A percentile compares a stretch with the other conserved stretches of the same genome.
phyloP scores from a whole-genome alignment of 192 early-diverging fungal genomes.

The Phycomyces blakesleeanus region DNA sequence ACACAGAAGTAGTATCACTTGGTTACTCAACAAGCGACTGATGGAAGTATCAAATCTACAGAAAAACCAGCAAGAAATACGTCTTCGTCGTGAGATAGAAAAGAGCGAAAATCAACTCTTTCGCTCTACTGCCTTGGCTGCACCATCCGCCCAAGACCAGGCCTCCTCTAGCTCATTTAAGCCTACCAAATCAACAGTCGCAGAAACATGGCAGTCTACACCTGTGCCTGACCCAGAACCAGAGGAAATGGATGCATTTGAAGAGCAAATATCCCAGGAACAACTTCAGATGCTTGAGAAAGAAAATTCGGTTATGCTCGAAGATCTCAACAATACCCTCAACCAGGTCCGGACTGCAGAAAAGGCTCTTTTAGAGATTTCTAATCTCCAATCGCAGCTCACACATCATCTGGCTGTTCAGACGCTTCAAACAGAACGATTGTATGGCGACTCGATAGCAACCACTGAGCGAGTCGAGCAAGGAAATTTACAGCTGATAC shows the following conservation, averaged over 20 bases:
- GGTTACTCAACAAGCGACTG: constrained; percentile 64
- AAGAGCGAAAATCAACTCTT: constrained; percentile 53
- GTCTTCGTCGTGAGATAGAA: constrained; percentile 62
- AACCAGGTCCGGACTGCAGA: constrained; percentile 67
- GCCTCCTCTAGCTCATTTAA: background rate
- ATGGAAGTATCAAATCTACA: constrained; percentile 64
- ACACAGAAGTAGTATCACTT: constrained; percentile 63
- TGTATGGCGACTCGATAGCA: constrained; percentile 69
- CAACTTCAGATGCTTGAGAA: constrained; percentile 61
- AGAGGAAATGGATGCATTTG: constrained; percentile 39
- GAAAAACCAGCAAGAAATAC: constrained; percentile 66
- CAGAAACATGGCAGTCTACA: background rate
- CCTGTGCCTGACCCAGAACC: background rate
- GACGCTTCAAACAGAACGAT: constrained; percentile 65
- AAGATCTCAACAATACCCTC: constrained; percentile 65
- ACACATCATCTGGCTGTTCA: constrained; percentile 69
- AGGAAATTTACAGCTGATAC: constrained; percentile 63
- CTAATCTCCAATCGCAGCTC: constrained; percentile 64
- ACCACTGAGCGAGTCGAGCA: constrained; percentile 57
- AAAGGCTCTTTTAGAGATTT: constrained; percentile 67
- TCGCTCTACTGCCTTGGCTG: background rate
- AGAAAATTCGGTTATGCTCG: constrained; percentile 67
- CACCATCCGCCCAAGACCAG: background rate
- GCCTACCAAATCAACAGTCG: background rate
- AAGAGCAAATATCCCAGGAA: constrained; percentile 43